Conservation (phyloP, 345 rosid genomes). For the Sisymbrium irio region DNA sequence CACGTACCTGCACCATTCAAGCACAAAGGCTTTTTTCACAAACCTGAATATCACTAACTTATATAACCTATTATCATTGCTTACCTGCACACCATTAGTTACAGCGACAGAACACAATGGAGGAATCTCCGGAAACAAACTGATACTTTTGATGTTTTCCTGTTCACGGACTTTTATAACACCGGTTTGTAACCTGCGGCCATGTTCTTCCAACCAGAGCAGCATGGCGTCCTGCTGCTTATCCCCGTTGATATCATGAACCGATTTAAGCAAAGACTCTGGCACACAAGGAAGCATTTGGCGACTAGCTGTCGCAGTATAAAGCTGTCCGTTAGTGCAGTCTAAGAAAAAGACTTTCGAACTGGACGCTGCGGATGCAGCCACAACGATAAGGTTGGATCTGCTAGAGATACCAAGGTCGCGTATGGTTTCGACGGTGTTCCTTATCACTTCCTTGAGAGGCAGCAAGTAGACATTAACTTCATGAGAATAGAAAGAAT, state of each 20-base stretch:
- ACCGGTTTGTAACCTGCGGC: constrained; percentile 55
- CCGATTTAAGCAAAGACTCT: constrained; percentile 46
- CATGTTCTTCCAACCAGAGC: constrained; percentile 95
- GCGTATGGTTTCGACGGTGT: constrained; percentile 36
- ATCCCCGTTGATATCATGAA: constrained; percentile 42
- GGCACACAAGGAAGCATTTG: constrained; percentile 91
- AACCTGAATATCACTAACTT: constrained; percentile 3
- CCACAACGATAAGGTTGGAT: constrained; percentile 52
- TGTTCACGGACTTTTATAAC: constrained; percentile 46
- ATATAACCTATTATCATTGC: not conserved
- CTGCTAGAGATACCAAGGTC: constrained; percentile 30
- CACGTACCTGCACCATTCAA: constrained; percentile 51
- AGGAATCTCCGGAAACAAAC: constrained; percentile 71
- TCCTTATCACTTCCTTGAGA: constrained; percentile 44
- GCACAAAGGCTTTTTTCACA: not conserved
- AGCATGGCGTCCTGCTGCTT: constrained; percentile 75
- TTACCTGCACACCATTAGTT: constrained; percentile 79
- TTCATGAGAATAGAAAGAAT: constrained; percentile 42
- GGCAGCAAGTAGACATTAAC: constrained; percentile 76
- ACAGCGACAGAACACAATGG: constrained; percentile 73
- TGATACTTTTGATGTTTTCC: constrained; percentile 43
- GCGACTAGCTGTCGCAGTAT: constrained; percentile 55
- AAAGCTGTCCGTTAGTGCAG: constrained; percentile 68
- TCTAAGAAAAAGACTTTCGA: constrained; percentile 71
- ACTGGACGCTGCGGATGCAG: constrained; percentile 40